Base-by-base conservation (phyloP, 106 monocot species). In the Acorus gramineus region DNA sequence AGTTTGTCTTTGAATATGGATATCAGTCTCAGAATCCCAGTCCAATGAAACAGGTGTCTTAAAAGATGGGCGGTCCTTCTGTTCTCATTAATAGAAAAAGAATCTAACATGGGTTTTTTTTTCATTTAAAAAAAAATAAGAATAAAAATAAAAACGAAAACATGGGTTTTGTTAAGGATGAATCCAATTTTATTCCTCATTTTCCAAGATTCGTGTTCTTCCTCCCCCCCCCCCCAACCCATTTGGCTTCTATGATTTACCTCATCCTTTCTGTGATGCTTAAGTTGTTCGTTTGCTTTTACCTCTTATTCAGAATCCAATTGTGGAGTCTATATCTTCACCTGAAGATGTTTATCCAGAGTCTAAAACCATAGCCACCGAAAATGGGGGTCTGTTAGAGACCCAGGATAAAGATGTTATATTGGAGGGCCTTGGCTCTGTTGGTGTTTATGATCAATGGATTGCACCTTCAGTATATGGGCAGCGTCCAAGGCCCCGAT, bases 401-500 rank as follows among this genome's bases (percentile, higher is more conserved):
- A 84, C 88, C 7, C 78, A 85, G 64, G 89, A 83, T 62, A 88
- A 89, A 68, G 92, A 86, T 71, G 66, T 92, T 57, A 69, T 89
- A 64, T 75, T 82, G 67, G 89, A 89, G 70, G 98, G 88, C 14
- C 81, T 99, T 64, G 80, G 81, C 67, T 75, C 81, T 60, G 60
- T 99, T 66, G 69, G 71, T 72, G 63, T 82, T 71, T 84, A 86
- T 82, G 92, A 92, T 70, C 68, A 89, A 61, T 99, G 98, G 98
- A 71, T 89, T 66, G 74, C 86, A 64, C 84, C 85, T 66, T 73
- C 85, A 50, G 61, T 99, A 49, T 89, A 81, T 80, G 92, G 98
- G 71, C 83, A 79, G 14, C 77, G 50, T 44, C 92, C 92, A 47
- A 88, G 69, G 56, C 71, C 98, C 14, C 77, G 98, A 77, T 99